A percentile compares a stretch with the other conserved stretches of the same genome.
Conservation (phyloP, 352 stramenopile species). For the Elongisporangium anandrum region DNA sequence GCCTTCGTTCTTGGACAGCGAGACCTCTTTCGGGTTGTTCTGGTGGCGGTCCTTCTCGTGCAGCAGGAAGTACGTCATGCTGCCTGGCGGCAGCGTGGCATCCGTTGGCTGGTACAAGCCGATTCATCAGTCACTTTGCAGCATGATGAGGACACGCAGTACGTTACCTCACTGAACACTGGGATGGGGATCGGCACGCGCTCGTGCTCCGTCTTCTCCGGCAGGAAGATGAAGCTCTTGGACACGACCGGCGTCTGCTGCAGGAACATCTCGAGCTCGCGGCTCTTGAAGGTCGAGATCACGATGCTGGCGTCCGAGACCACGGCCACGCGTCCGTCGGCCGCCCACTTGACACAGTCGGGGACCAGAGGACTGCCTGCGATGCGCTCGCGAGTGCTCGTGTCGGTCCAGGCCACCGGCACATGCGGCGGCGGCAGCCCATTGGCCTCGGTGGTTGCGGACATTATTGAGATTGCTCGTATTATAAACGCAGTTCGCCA, state of each 20-base stretch:
- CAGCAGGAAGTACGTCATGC: slow-evolving; percentile 58
- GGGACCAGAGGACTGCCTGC: slow-evolving; percentile 64
- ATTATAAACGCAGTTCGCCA: no score
- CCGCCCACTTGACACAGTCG: slow-evolving; percentile 58
- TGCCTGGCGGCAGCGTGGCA: slow-evolving; percentile 19
- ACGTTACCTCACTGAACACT: slow-evolving; percentile 29
- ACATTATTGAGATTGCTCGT: neutral
- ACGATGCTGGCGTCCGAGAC: slow-evolving; percentile 73
- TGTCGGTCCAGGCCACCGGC: slow-evolving; percentile 17
- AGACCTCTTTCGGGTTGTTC: slow-evolving; percentile 80
- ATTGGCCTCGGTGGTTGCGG: neutral
- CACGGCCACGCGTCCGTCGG: slow-evolving; percentile 68
- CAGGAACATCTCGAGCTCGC: slow-evolving; percentile 79
- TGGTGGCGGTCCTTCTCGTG: slow-evolving; percentile 65
- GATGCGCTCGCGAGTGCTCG: slow-evolving; percentile 64
- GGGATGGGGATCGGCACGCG: slow-evolving; percentile 48
- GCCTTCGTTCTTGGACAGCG: slow-evolving; percentile 71
- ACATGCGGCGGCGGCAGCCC: slow-evolving; percentile 6
- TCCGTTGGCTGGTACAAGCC: slow-evolving; percentile 14
- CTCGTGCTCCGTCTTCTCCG: slow-evolving; percentile 30
- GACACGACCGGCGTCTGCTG: slow-evolving; percentile 69
- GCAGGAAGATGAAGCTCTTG: slow-evolving; percentile 80
- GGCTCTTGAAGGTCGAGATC: slow-evolving; percentile 74
- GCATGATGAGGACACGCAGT: neutral
- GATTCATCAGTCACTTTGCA: neutral